Base-by-base conservation (phyloP, 2,329 filamentous ascomycete genomes). In the Aureobasidium sp. region DNA sequence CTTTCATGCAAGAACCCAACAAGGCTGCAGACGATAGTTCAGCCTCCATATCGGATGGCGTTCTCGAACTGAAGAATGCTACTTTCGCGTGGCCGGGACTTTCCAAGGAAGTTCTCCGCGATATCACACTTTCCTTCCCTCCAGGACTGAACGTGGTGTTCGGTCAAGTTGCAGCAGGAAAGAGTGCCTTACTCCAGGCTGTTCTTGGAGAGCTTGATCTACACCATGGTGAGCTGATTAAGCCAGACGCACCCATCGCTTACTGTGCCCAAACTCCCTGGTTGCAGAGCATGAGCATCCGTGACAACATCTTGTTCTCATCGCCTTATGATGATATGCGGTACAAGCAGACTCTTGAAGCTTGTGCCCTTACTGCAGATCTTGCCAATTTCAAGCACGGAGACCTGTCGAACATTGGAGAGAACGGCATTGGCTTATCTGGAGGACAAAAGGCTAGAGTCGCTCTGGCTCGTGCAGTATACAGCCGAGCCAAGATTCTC, bases 1-100 rank as follows among this genome's bases (percentile, higher is more conserved):
- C 83, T 27, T 96, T 95, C 75, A 95, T 96, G 90, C 77, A 79
- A 0, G 91, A 96, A 72, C 90, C 90, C 0, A 85, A 96, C 68
- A 90, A 91, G 67, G 63, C 69, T 36, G 66, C 70, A 49, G 70
- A 74, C 21, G 70, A 71, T 13, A 74, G 70, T 49, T 74, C 72
- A 50, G 71, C 70, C 30, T 69, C 71, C 13, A n/a, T n/a, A 36
- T 67, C 68, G 21, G 68, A 66, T 9, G 69, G 70, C 29, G 65
- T 69, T 34, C 69, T 82, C 1, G 68, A 81, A 44, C 77, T 95
- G 50, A 76, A 80, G 2, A 75, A 83, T 32, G 89, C 89, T 5
- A 86, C 85, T 0, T 95, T 95, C 70, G 83, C 87, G 0, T 96
- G 91, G 87, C 90, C 91, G 0, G 89, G 89, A 0, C 82, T 82